Base-by-base conservation (phyloP, 164 flowering plant species). In the Vitis rupestris region DNA sequence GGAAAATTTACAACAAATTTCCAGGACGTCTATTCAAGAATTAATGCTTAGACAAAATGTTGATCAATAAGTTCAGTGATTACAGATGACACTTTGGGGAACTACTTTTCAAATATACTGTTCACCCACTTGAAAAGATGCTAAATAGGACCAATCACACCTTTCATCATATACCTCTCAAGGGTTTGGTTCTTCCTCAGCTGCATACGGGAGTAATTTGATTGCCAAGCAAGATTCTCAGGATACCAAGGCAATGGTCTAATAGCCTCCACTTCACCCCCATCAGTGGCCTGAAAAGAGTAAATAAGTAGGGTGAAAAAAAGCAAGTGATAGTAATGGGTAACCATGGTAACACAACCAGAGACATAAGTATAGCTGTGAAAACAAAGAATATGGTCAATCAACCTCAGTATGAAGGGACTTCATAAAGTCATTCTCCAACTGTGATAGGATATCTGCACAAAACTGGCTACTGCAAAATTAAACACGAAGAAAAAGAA, bases 241-340 rank as follows among this genome's bases (percentile, higher is more conserved):
- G 98, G 97, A 78, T 91, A 96, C 99, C 99, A 93, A 69, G 94
- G 97, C 77, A 96, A 83, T 58, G 98, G 92, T 76, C 86, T 85
- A 44, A 96, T 84, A 63, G 90, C 83, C 65, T 78, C 87, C 50
- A 67, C 70, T 78, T 87, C 98, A 81, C 66, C 81, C n/a, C 82
- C 94, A 62, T 90, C 92, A 47, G 71, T 61, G 51, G 65, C 83
- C 98, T 95, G 75, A 31, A 58, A 44, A 64, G 27, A 49, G 63
- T 17, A 15, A 27, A 59, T 7, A 59, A 61, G 1, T 27, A 13
- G 51, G 66, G 27, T 10, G 29, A 10, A 55, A 50, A 23, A 11
- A 50, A 9, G 15, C 50, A 52, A 29, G 48, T 14, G 16, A 47
- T 6, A n/a, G 49, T 29, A 15, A 0, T 23, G n/a, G 15, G 6